These are phyloP conservation scores for Ilyonectria sp. DNA, from an alignment of 2,329 filamentous ascomycete genomes.

Conservation along the genomic window DNA sequence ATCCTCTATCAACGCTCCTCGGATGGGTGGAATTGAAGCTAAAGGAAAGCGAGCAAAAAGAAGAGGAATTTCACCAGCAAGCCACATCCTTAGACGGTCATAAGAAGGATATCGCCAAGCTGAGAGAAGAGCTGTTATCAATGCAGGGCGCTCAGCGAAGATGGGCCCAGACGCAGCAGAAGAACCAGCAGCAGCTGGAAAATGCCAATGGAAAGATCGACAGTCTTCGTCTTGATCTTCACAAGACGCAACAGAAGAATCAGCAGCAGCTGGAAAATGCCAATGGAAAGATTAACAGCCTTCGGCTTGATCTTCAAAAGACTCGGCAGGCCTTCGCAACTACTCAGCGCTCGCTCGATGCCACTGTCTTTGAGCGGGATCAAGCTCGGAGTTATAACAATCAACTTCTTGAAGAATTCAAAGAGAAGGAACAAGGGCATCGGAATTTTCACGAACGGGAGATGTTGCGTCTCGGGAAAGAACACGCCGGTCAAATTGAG, in stretches of 20 bases:
- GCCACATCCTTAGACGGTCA: neutral
- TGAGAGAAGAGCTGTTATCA: neutral
- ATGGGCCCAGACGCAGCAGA: neutral
- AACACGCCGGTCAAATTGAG: neutral
- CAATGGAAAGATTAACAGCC: neutral
- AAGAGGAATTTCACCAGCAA: neutral
- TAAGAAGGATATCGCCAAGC: neutral
- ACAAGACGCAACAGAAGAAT: neutral
- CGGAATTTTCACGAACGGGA: neutral
- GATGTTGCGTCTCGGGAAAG: neutral
- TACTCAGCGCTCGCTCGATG: neutral
- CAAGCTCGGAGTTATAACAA: too few species aligned
- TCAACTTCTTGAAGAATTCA: neutral
- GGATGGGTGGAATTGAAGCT: conserved; percentile 7
- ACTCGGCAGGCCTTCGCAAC: neutral
- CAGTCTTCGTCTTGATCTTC: neutral
- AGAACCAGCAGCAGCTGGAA: neutral
- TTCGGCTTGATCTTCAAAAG: neutral
- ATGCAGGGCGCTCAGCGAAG: neutral
- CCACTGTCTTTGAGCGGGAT: neutral
- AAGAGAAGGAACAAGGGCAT: neutral
- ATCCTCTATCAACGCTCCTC: conserved; percentile 12
- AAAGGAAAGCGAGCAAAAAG: neutral
- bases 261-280: neutral
- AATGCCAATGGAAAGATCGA: neutral